Conservation (phyloP, 2,329 filamentous ascomycete species). For the Colletotrichum filicis region DNA sequence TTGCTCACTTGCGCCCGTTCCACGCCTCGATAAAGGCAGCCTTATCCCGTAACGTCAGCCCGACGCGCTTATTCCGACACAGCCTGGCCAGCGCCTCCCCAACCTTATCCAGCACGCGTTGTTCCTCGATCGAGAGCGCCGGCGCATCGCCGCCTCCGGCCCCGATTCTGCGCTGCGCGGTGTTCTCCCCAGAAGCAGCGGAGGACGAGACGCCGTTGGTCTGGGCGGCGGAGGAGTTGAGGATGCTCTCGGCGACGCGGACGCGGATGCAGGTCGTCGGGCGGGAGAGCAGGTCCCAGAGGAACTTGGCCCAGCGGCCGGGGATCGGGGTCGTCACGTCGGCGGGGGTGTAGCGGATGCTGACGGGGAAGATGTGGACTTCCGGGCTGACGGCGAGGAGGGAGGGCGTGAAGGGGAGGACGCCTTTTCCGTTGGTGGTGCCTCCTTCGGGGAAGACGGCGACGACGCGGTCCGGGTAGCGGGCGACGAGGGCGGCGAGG, state of each 20-base stretch:
- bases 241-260: slow-evolving; percentile 82
- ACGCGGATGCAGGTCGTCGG: slow-evolving; percentile 92
- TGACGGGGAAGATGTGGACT: slow-evolving; percentile 89
- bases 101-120: slow-evolving; percentile 79
- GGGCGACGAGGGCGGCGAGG: slow-evolving; percentile 69
- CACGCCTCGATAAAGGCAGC: slow-evolving; percentile 80
- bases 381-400: slow-evolving; percentile 74
- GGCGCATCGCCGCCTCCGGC: slow-evolving; percentile 40
- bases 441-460: slow-evolving; percentile 94
- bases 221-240: slow-evolving; percentile 57
- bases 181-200: slow-evolving; percentile 39
- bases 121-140: slow-evolving; percentile 66
- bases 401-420: slow-evolving; percentile 84
- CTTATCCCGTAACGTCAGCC: slow-evolving; percentile 86
- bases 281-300: slow-evolving; percentile 87
- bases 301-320: slow-evolving; percentile 74
- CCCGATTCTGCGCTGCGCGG: slow-evolving; percentile 43
- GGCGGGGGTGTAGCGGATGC: slow-evolving; percentile 85
- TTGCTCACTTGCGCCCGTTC: slow-evolving; percentile 49
- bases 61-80: slow-evolving; percentile 89
- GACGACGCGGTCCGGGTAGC: slow-evolving; percentile 80
- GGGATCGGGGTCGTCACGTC: slow-evolving; percentile 94
- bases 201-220: slow-evolving; percentile 47
- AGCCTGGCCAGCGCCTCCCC: slow-evolving; percentile 88
- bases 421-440: slow-evolving; percentile 92